A percentile compares a stretch with the other conserved stretches of the same genome.
These are phyloP conservation scores for Yarrowia alimentaria DNA, from an alignment of 805 yeast species.

Conservation along the genomic window DNA sequence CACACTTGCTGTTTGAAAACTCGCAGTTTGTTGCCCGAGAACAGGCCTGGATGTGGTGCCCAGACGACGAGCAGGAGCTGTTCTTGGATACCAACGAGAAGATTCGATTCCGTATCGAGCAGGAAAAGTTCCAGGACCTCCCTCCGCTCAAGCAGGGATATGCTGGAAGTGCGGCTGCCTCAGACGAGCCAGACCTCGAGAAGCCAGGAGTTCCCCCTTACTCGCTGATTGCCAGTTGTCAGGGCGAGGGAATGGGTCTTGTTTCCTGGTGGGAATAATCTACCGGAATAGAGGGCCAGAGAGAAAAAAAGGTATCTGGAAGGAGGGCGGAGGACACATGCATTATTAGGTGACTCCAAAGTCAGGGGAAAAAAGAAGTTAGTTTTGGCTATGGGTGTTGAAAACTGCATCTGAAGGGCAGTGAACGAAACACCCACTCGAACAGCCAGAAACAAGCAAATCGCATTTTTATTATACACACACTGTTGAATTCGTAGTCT, in stretches of 20 bases:
- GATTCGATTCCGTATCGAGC: constrained; percentile 87
- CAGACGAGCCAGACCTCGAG: constrained; percentile 31
- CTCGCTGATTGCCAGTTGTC: constrained; percentile 84
- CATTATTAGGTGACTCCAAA: not conserved
- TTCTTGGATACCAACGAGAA: constrained; percentile 88
- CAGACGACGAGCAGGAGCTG: constrained; percentile 64
- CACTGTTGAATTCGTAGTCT: no score
- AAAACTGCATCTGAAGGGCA: no score
- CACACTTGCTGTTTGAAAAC: constrained; percentile 73
- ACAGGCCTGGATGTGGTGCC: constrained; percentile 92
- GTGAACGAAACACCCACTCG: no score
- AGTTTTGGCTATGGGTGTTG: no score
- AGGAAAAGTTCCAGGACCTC: constrained; percentile 78
- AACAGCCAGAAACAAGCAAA: not conserved
- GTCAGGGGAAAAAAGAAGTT: not conserved
- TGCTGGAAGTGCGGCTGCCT: constrained; percentile 40
- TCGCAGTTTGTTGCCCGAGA: constrained; percentile 66
- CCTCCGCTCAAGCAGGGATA: constrained; percentile 67
- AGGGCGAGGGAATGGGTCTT: constrained; percentile 95
- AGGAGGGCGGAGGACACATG: not conserved
- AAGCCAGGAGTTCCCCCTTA: constrained; percentile 62
- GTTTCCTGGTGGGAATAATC: constrained; percentile 89
- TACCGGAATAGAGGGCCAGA: not conserved
- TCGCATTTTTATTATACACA: constrained; percentile 7
- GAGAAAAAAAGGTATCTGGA: no score